phyloP scores from a whole-genome alignment of 208 protist species.

The Wallacemonas collosoma region DNA sequence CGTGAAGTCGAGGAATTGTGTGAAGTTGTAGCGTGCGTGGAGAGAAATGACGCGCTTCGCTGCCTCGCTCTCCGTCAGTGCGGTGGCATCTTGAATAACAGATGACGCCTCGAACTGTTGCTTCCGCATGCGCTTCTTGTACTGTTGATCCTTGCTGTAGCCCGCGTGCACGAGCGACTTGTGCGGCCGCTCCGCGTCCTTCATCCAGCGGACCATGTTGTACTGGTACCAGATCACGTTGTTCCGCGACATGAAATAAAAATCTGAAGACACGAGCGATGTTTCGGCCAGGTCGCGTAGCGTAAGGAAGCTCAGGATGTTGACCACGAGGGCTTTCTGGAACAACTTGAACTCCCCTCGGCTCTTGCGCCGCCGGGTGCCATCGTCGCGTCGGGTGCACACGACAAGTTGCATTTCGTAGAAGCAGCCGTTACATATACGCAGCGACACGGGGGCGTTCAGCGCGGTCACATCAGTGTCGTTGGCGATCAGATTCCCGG shows the following conservation, averaged over 20 bases:
- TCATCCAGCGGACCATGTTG: constrained; percentile 70
- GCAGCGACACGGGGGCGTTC: constrained; percentile 20
- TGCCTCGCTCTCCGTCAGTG: constrained; percentile 58
- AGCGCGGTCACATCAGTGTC: not conserved
- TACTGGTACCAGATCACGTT: constrained; percentile 90
- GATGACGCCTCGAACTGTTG: constrained; percentile 19
- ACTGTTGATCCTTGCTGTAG: constrained; percentile 6
- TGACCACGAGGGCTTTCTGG: constrained; percentile 73
- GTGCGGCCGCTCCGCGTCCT: constrained; percentile 43
- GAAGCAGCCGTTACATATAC: constrained; percentile 65
- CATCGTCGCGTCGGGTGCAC: constrained; percentile 59
- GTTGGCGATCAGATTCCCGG: not conserved
- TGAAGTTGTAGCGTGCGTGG: constrained; percentile 87
- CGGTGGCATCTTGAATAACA: constrained; percentile 46
- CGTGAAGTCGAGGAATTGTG: constrained; percentile 87
- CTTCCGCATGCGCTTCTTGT: constrained; percentile 9
- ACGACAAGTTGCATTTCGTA: constrained; percentile 89
- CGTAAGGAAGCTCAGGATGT: constrained; percentile 68
- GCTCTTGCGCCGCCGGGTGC: constrained; percentile 66
- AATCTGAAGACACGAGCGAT: constrained; percentile 74
- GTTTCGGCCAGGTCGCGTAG: constrained; percentile 56
- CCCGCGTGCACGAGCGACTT: constrained; percentile 26
- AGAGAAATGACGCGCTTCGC: constrained; percentile 82
- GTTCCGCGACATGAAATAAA: constrained; percentile 86
- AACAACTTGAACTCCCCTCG: constrained; percentile 87